Base-by-base conservation (phyloP, 2,329 filamentous ascomycete species). In the Trichoderma semiorbis region DNA sequence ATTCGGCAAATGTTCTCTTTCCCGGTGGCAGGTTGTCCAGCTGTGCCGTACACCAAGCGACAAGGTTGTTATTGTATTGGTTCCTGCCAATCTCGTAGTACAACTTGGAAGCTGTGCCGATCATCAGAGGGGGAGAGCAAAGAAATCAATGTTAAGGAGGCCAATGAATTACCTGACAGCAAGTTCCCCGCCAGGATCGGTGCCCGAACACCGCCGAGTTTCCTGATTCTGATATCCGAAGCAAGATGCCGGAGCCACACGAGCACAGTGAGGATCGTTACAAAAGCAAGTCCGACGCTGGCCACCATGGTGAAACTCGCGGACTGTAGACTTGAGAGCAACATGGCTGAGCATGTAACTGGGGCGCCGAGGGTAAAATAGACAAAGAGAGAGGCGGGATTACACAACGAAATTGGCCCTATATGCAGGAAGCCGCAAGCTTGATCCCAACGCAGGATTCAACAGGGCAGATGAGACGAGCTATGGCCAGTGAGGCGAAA, bases 171-270 rank as follows among this genome's bases (percentile, higher is more conserved):
- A 80, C 81, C 80, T 3, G 76, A 77, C 21, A 82, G 62, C 16
- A 81, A 77, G 66, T 82, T 81, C n/a, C 74, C 76, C 53, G 79
- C 79, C 7, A 82, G 62, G 2, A 77, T 58, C 5, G 79, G 77
- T 5, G 81, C 80, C 21, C 80, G 76, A 28, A 79, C 77, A 50
- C 80, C 81, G 6, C 81, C 80, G 57, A 76, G 73, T 32, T 75
- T 78, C 26, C 76, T 76, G 53, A 83, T 80, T 24, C 73, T 75
- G 73, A 69, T 74, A 70, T 75, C 78, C 55, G 75, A 78, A 18
- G 75, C 57, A 57, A 71, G 73, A 50, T 75, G 75, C 43, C 74
- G 72, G n/a, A 74, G 60, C 70, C 70, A 74, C 26, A 76, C 72
- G 28, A 76, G 76, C 53, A 75, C 74, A 32, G 74, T 34, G 12